phyloP scores from a whole-genome alignment of 306 rosid species.

The Cajanus cajan region DNA sequence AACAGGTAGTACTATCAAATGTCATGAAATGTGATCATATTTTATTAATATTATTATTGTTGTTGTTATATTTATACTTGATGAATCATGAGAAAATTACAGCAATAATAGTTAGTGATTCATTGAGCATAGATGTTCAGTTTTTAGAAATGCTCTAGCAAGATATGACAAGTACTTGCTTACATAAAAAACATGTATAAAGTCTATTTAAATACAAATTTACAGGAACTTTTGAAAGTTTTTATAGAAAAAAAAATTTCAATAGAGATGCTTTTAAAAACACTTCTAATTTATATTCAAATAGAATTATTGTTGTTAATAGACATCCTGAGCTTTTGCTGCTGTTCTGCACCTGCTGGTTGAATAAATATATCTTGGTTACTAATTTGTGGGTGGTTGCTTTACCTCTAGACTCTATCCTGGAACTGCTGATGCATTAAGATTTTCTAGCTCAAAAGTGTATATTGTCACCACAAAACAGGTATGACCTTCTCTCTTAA shows the following conservation, averaged over 20 bases:
- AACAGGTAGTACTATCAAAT: slow-evolving; percentile 63
- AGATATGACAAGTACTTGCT: not conserved
- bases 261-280: too few species aligned
- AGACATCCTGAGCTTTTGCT: not conserved
- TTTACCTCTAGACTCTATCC: slow-evolving; percentile 66
- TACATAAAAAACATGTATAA: not conserved
- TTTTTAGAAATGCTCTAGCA: not conserved
- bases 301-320: too few species aligned
- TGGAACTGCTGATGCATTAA: slow-evolving; percentile 72
- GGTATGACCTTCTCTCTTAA: slow-evolving; percentile 37
- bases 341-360: not conserved
- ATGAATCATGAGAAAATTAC: not conserved
- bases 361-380: not conserved
- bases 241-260: too few species aligned
- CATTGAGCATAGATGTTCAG: not conserved
- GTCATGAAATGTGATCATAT: not conserved
- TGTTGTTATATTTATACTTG: not conserved
- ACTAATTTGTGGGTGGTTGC: not conserved
- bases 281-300: too few species aligned
- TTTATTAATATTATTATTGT: not conserved
- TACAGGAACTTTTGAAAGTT: too few species aligned
- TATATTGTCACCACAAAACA: slow-evolving; percentile 85
- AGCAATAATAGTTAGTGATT: not conserved
- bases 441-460: slow-evolving; percentile 74
- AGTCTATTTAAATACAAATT: too few species aligned